These are phyloP conservation scores for Colletotrichum camelliae DNA, from an alignment of 2,329 filamentous ascomycete species.

Conservation along the genomic window DNA sequence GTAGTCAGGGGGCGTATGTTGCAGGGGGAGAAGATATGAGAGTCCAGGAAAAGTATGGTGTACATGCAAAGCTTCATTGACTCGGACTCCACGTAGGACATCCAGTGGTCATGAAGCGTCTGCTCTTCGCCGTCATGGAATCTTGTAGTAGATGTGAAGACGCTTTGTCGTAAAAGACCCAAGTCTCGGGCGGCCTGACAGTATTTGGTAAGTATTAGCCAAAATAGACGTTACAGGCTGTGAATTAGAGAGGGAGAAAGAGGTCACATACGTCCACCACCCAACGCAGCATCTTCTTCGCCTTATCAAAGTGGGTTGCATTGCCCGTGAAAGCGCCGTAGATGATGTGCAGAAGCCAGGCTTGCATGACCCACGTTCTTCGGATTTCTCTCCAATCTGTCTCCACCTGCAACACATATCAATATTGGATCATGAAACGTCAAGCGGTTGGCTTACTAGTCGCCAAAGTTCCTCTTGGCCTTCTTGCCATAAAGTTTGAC, in stretches of 20 bases:
- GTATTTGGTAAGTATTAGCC: neutral
- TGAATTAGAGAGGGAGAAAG: neutral
- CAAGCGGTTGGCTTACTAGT: neutral
- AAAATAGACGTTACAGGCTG: neutral
- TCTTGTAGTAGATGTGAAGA: conserved; percentile 24
- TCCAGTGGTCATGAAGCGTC: conserved; percentile 27
- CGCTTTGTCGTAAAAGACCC: conserved; percentile 29
- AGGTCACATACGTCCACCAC: conserved; percentile 29
- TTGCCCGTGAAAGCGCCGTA: conserved; percentile 34
- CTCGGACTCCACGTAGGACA: conserved; percentile 30
- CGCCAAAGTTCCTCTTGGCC: conserved; percentile 16
- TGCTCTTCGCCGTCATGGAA: conserved; percentile 57
- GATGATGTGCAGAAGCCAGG: conserved; percentile 33
- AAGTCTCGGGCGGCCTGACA: conserved; percentile 28
- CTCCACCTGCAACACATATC: conserved; percentile 23
- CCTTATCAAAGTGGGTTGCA: conserved; percentile 26
- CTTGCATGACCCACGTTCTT: conserved; percentile 31
- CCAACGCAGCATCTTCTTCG: conserved; percentile 30
- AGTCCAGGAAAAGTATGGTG: conserved; percentile 33
- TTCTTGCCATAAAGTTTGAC: conserved; percentile 24
- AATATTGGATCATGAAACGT: neutral
- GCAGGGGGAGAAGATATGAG: conserved; percentile 32
- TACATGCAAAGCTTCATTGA: conserved; percentile 35
- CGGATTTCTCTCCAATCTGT: conserved; percentile 27
- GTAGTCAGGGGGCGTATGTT: conserved; percentile 33